Evolutionary conservation across 1,139 yeast species (phyloP), one percentile per base, ranked within the genome.

Genomic region (Pichia sp.): DNA sequence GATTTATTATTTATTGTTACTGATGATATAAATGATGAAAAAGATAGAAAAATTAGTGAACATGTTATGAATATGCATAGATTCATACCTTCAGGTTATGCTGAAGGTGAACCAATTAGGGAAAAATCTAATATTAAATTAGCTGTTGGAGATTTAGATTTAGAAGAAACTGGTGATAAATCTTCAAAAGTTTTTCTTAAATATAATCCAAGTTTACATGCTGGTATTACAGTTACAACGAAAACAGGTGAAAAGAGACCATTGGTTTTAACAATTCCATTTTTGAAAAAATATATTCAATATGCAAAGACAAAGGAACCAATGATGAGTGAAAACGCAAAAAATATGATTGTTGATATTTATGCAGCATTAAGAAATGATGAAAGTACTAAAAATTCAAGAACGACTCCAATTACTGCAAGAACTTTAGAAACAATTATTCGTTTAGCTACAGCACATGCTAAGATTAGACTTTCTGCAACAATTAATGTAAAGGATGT

Each of bases 351-450:
- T 60, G 94, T 89, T 30, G 76, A 76, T 46, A 80, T 86, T 7
- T 92, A 92, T 64, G 74, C 96, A 1, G 80, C 83, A 10, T 74
- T 92, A 57, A 78, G 99, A 70, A 89, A 89, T 63, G 95, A 90
- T 59, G 80, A 81, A 48, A 72, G 81, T 47, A 84, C 80, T 43
- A 83, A 82, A 59, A 86, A 83, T 63, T 78, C 92, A 52, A 81
- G 86, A 58, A 89, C 97, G 3, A 86, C 96, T 1, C 98, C 99
- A 38, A 88, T 94, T 57, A 92, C 99, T 3, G 96, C 98, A 28
- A 87, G 99, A 81, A 94, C 98, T 3, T 74, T 92, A 59, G 99
- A 92, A 70, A 92, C 99, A 0, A 74, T 92, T 58, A 92, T 92
- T 65, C 95, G 99, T 73, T 73, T 92, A 53, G 77, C 97, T 1